These are phyloP conservation scores for Taphrina betulina DNA, from an alignment of 1,139 yeast species.

Conservation along the genomic window DNA sequence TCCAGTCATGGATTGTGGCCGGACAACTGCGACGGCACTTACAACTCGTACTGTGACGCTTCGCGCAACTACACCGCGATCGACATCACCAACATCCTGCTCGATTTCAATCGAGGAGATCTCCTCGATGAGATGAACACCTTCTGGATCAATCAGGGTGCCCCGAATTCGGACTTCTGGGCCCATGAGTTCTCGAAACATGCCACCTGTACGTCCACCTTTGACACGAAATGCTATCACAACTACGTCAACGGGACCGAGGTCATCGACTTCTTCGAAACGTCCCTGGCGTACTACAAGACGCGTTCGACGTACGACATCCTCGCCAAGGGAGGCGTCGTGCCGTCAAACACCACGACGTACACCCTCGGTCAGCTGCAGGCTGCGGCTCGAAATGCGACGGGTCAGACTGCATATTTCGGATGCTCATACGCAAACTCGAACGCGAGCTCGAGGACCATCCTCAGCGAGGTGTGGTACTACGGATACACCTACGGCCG, in stretches of 20 bases:
- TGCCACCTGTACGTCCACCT: slow-evolving; percentile 54
- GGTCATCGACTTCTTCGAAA: slow-evolving; percentile 73
- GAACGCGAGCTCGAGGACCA: not conserved
- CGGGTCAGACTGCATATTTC: slow-evolving; percentile 63
- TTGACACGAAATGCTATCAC: slow-evolving; percentile 48
- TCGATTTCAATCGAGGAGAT: slow-evolving; percentile 67
- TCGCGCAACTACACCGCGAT: slow-evolving; percentile 39
- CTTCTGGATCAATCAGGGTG: slow-evolving; percentile 51
- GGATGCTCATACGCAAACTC: slow-evolving; percentile 66
- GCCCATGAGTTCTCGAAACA: slow-evolving; percentile 93
- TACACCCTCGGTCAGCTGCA: slow-evolving; percentile 66
- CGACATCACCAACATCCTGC: slow-evolving; percentile 60
- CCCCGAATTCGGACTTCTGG: slow-evolving; percentile 75
- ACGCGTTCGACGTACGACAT: slow-evolving; percentile 69
- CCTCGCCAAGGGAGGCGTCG: slow-evolving; percentile 64
- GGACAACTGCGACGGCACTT: slow-evolving; percentile 73
- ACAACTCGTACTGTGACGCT: slow-evolving; percentile 69
- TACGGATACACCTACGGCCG: slow-evolving; percentile 47
- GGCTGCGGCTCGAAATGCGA: slow-evolving; percentile 59
- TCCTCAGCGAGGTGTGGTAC: slow-evolving; percentile 83
- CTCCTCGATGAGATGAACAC: slow-evolving; percentile 1
- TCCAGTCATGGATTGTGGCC: slow-evolving; percentile 52
- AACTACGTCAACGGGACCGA: slow-evolving; percentile 8
- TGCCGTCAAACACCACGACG: slow-evolving; percentile 61
- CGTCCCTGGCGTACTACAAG: slow-evolving; percentile 63